These are phyloP conservation scores for Botrytis fabae DNA, from an alignment of 2,329 filamentous ascomycete genomes.

Conservation along the genomic window DNA sequence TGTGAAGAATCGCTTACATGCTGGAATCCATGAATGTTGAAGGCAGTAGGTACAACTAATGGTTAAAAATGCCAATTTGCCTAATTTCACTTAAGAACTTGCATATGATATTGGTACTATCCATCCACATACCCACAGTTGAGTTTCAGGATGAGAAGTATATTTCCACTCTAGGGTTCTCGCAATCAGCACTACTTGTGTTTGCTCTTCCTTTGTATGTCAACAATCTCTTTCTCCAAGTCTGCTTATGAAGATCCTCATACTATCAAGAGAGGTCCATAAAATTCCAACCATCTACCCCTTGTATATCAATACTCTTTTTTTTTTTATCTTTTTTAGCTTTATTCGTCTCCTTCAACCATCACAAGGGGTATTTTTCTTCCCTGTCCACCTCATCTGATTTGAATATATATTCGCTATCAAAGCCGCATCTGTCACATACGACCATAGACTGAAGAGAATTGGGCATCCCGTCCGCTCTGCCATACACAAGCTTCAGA, in stretches of 20 bases:
- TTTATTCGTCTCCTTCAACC: background rate
- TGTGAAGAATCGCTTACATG: background rate
- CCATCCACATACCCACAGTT: background rate
- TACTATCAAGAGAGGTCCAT: background rate
- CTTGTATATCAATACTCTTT: background rate
- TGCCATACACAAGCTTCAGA: conserved; percentile 1
- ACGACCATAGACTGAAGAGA: background rate
- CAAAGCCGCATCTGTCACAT: fast-evolving
- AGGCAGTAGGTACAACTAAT: too few species aligned
- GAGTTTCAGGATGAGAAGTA: background rate
- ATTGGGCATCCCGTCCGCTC: conserved; percentile 1
- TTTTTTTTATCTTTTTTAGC: background rate
- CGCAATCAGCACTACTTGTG: background rate
- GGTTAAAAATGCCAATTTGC: background rate
- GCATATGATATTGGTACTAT: background rate
- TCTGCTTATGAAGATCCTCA: background rate
- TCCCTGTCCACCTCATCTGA: background rate
- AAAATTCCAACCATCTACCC: background rate
- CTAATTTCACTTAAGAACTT: background rate
- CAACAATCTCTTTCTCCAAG: background rate
- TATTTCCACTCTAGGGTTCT: background rate
- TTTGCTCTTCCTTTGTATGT: background rate
- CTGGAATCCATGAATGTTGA: background rate
- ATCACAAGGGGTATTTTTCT: background rate
- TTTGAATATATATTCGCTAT: background rate